Percentiles rank a stretch among this genome's conserved stretches.
These are phyloP conservation scores for Colletotrichum sp. DNA, from an alignment of 2,329 filamentous ascomycete genomes.

Conservation along the genomic window DNA sequence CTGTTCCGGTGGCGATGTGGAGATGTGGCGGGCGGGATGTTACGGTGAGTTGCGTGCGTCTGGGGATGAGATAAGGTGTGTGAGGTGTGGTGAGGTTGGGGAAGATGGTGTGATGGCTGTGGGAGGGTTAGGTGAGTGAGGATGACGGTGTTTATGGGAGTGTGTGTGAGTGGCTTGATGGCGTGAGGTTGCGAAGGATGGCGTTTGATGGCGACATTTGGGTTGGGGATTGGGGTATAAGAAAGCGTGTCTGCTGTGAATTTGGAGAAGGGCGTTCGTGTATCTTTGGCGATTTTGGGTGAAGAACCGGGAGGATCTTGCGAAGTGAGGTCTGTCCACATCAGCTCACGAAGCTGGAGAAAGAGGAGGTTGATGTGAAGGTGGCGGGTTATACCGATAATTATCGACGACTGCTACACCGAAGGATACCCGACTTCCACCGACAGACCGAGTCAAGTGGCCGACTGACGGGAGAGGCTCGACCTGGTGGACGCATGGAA, in stretches of 20 bases:
- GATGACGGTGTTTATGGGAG: background rate
- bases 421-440: background rate
- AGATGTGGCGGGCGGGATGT: background rate
- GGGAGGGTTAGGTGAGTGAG: background rate
- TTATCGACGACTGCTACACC: background rate
- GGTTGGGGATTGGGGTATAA: background rate
- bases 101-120: background rate
- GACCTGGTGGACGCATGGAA: rapidly evolving
- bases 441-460: rapidly evolving
- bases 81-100: background rate
- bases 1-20: background rate
- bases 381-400: too few relatives aligned
- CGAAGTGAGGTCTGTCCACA: too few relatives aligned
- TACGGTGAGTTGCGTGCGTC: background rate
- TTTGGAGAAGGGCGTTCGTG: too few relatives aligned
- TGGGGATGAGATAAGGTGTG: background rate
- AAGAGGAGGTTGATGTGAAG: background rate
- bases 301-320: too few relatives aligned
- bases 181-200: background rate
- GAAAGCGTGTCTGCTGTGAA: background rate
- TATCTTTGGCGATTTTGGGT: too few relatives aligned
- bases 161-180: background rate
- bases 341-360: too few relatives aligned
- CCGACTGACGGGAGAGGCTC: background rate
- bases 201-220: background rate